A percentile compares a stretch with the other conserved stretches of the same genome.
phyloP scores from a whole-genome alignment of 75 land plant genomes.

The Cupressus sempervirens region DNA sequence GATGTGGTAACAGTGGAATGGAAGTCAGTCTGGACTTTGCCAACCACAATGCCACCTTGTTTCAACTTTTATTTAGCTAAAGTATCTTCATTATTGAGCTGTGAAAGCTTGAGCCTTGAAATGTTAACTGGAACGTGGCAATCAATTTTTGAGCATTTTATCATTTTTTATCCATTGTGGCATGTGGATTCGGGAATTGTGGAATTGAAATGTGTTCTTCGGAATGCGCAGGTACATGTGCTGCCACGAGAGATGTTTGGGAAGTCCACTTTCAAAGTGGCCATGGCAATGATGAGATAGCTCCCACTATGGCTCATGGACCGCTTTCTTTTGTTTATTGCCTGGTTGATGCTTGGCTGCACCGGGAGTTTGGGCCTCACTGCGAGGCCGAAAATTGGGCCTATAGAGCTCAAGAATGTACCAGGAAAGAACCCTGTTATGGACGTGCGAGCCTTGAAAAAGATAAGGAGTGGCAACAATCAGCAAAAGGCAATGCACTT shows the following conservation, averaged over 20 bases:
- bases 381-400: conserved; percentile 44
- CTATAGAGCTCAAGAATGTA: conserved; percentile 48
- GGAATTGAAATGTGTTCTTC: background rate
- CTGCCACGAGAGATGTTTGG: conserved; percentile 56
- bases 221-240: conserved; percentile 42
- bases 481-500: no score
- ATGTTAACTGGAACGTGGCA: no score
- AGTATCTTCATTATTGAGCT: background rate
- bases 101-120: background rate
- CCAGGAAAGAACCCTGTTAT: conserved; percentile 71
- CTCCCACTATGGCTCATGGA: conserved; percentile 51
- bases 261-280: no score
- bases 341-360: conserved; percentile 28
- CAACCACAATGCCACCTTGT: conserved; percentile 39
- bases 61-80: background rate
- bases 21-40: conserved; percentile 73
- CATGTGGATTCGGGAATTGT: background rate
- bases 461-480: conserved; percentile 75
- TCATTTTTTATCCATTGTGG: background rate
- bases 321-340: conserved; percentile 20
- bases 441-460: conserved; percentile 65
- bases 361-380: conserved; percentile 23
- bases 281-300: conserved; percentile 18
- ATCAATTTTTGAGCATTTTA: no score
- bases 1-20: conserved; percentile 85